Conservation (phyloP, 306 rosid genomes). For the Echinosophora koreensis region DNA sequence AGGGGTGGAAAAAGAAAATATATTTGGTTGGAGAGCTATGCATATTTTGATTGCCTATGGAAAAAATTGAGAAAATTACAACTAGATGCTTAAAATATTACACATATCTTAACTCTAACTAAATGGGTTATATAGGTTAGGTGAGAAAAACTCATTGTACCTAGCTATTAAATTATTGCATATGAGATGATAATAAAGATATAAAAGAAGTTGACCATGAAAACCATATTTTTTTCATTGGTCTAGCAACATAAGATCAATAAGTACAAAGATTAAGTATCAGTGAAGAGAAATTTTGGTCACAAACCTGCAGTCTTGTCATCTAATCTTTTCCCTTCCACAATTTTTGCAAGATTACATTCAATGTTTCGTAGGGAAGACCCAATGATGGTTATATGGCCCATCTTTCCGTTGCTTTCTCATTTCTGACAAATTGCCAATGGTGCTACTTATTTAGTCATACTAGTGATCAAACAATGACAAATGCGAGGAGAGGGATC, state of each 20-base stretch:
- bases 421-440: slow-evolving; percentile 67
- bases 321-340: slow-evolving; percentile 56
- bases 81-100: slow-evolving; percentile 16
- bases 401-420: slow-evolving; percentile 95
- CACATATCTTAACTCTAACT: neutral
- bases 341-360: slow-evolving; percentile 52
- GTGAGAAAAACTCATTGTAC: slow-evolving; percentile 4
- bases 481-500: slow-evolving; percentile 17
- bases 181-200: neutral
- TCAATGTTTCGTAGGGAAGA: slow-evolving; percentile 66
- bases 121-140: neutral
- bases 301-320: slow-evolving; percentile 55
- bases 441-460: slow-evolving; percentile 27
- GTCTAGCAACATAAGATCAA: slow-evolving; percentile 51
- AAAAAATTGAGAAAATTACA: neutral
- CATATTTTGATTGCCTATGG: neutral
- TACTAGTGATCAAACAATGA: slow-evolving; percentile 18
- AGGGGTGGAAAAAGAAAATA: neutral
- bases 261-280: slow-evolving; percentile 24
- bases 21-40: neutral
- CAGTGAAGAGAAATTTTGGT: slow-evolving; percentile 25
- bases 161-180: slow-evolving; percentile 1
- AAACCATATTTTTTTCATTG: slow-evolving; percentile 18
- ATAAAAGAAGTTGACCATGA: slow-evolving; percentile 5
- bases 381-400: slow-evolving; percentile 91